Evolutionary conservation across 305 asterid species (phyloP), one percentile per base, ranked within the genome.

Genomic region (Rubia tinctorum): DNA sequence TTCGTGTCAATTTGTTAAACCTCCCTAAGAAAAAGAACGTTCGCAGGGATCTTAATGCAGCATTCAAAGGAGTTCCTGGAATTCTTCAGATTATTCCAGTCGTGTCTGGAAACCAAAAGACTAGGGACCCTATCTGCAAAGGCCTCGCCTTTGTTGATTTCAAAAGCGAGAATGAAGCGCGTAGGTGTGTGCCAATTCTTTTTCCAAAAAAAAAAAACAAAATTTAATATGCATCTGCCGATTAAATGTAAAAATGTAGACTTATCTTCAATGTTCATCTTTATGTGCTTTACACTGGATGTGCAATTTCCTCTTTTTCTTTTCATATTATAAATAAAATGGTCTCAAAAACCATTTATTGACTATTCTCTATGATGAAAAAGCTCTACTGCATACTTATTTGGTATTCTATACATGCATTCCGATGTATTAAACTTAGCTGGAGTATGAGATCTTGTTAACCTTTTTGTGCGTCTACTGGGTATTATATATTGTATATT

Each of bases 11-110:
- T 60, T 76, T 94, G 84, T 75, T 86, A 78, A 90, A 92, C 82
- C 97, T 94, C 80, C 99, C 99, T 4, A 94, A 89, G 92, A 94
- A 94, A 75, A 94, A 80, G 82, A 94, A 94, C 79, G 73, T 94
- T 79, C 89, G 86, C 69, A 86, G 79, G 83, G 99, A 94, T 88
- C 87, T 94, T 66, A 74, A 72, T 55, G 63, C 75, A 60, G 93
- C 98, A 71, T 91, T 90, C 76, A 74, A 85, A 79, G 95, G 86
- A 72, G 90, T 87, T 73, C 80, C 90, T 44, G 99, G 98, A 79
- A 75, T 94, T 61, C 66, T 81, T 62, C 81, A 85, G 68, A 90
- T 91, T 73, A 80, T 77, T 51, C 99, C 99, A 27, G 83, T 85
- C 72, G 98, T 90, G 79, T 81, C 89, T 55, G 99, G 98, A 64